Evolutionary conservation across 2,329 filamentous ascomycete species (phyloP).

Genomic region (Phoma herbarum): DNA sequence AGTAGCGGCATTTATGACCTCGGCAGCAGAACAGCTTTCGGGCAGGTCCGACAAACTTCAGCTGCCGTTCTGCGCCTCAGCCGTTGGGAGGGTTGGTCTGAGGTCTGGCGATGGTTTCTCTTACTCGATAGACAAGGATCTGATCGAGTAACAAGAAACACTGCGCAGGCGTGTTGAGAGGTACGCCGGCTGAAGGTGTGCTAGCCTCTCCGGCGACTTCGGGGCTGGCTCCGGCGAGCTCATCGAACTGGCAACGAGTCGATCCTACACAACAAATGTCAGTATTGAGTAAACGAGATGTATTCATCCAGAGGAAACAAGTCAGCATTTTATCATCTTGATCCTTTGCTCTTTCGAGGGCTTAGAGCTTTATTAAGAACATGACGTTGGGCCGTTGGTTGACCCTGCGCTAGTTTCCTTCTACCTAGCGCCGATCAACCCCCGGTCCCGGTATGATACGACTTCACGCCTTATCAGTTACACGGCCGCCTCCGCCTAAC

Average conservation of each 20-base stretch:
- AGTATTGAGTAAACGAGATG: neutral
- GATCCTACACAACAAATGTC: neutral
- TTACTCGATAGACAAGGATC: constrained; percentile 43
- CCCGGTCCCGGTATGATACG: constrained; percentile 17
- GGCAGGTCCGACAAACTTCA: constrained; percentile 37
- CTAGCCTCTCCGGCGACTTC: constrained; percentile 36
- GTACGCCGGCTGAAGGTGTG: constrained; percentile 37
- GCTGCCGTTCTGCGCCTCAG: constrained; percentile 24
- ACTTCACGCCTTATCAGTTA: constrained; percentile 36
- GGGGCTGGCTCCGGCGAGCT: constrained; percentile 27
- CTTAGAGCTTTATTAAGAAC: constrained; percentile 24
- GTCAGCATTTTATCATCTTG: neutral
- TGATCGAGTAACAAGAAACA: constrained; percentile 45
- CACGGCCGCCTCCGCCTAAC: constrained; percentile 20
- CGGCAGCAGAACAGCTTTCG: constrained; percentile 25
- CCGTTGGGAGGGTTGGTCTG: constrained; percentile 19
- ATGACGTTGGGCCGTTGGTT: constrained; percentile 31
- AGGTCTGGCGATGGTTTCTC: constrained; percentile 29
- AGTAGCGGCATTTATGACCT: constrained; percentile 18
- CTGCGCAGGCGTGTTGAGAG: constrained; percentile 31
- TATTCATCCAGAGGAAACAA: neutral
- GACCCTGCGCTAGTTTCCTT: constrained; percentile 42
- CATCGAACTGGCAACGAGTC: constrained; percentile 8
- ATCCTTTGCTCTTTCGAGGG: constrained; percentile 10
- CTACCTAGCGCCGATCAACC: constrained; percentile 31